A percentile compares a stretch with the other conserved stretches of the same genome.
These are phyloP conservation scores for Nemophila menziesii DNA, from an alignment of 257 asterid species.

Conservation along the genomic window DNA sequence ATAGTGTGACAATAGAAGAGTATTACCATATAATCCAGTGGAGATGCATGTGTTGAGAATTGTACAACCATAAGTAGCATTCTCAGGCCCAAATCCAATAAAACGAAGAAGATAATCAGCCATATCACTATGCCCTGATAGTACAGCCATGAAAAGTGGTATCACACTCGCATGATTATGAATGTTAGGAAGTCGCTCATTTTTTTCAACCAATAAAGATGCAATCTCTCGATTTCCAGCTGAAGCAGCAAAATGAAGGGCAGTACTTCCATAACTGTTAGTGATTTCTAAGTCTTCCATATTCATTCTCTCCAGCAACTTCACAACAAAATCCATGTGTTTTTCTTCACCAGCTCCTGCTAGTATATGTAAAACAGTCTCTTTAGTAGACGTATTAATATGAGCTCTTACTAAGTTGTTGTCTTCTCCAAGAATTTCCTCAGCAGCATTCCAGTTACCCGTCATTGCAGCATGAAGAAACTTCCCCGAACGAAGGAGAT, in stretches of 20 bases:
- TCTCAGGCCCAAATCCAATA: slow-evolving; percentile 6
- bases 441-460: slow-evolving; percentile 20
- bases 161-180: background rate
- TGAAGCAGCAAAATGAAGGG: slow-evolving; percentile 29
- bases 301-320: slow-evolving; percentile 9
- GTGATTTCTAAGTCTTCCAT: slow-evolving; percentile 2
- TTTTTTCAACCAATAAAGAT: background rate
- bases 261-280: slow-evolving; percentile 18
- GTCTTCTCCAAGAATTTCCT: background rate
- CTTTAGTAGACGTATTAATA: slow-evolving; percentile 24
- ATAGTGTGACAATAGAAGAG: background rate
- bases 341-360: slow-evolving; percentile 18
- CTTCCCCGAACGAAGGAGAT: background rate
- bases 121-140: slow-evolving; percentile 13
- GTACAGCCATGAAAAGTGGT: slow-evolving; percentile 24
- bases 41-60: slow-evolving; percentile 16
- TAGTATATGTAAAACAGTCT: slow-evolving; percentile 19
- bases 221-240: slow-evolving; percentile 21
- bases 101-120: slow-evolving; percentile 9
- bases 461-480: slow-evolving; percentile 16
- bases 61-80: background rate
- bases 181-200: slow-evolving; percentile 1
- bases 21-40: slow-evolving; percentile 17
- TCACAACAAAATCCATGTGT: slow-evolving; percentile 5
- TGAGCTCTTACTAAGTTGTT: background rate